These are phyloP conservation scores for Thalassiosira mediterranea DNA, from an alignment of 352 stramenopile species.

Conservation along the genomic window DNA sequence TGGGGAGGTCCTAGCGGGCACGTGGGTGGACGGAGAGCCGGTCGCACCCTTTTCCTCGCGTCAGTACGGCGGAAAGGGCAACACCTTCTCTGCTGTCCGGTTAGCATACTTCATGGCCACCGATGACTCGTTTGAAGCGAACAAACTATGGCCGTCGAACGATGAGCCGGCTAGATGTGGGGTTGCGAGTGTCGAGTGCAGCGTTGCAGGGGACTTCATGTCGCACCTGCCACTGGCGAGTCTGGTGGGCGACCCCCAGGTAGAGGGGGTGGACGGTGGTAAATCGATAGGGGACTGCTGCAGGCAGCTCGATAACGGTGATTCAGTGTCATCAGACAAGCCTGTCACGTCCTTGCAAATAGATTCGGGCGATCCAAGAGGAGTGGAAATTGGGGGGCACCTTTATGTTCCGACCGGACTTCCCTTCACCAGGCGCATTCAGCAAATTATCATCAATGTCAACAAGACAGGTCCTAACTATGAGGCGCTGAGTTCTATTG, in stretches of 20 bases:
- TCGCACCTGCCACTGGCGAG: conserved; percentile 60
- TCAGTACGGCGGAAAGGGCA: conserved; percentile 79
- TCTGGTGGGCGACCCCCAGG: conserved; percentile 15
- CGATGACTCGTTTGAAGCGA: conserved; percentile 55
- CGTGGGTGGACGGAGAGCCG: conserved; percentile 84
- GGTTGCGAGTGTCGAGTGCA: conserved; percentile 85
- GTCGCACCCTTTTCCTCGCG: conserved; percentile 85
- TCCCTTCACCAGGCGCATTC: conserved; percentile 7
- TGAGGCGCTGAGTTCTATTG: neutral
- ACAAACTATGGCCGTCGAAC: conserved; percentile 64
- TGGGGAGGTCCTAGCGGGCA: conserved; percentile 83
- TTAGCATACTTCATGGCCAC: conserved; percentile 80
- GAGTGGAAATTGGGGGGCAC: conserved; percentile 56
- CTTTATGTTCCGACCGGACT: conserved; percentile 40
- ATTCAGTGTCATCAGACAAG: neutral
- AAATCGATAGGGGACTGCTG: conserved; percentile 9
- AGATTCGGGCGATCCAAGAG: conserved; percentile 37
- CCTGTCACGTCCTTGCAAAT: conserved; percentile 41
- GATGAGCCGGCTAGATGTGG: conserved; percentile 72
- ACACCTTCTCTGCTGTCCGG: conserved; percentile 85
- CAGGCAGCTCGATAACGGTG: neutral
- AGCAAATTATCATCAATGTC: conserved; percentile 20
- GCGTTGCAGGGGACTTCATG: conserved; percentile 67
- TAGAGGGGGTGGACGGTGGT: conserved; percentile 4
- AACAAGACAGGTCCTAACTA: neutral